A percentile compares a stretch with the other conserved stretches of the same genome.
phyloP scores from a whole-genome alignment of 345 rosid genomes.

The Trapa incisa region DNA sequence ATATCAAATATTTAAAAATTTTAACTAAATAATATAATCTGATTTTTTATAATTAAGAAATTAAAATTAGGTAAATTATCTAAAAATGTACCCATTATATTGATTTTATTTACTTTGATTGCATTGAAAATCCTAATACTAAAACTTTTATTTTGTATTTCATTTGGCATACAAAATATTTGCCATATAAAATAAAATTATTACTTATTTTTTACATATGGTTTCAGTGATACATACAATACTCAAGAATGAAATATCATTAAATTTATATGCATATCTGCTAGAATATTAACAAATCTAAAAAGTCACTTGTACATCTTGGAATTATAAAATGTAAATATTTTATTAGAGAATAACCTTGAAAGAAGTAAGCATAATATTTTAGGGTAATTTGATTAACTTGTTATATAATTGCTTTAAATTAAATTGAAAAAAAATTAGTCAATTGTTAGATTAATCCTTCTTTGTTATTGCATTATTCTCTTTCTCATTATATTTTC shows the following conservation, averaged over 20 bases:
- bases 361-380: slow-evolving; percentile 41
- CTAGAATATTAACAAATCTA: slow-evolving; percentile 23
- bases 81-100: no score
- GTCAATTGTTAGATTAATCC: background rate
- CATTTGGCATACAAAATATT: no score
- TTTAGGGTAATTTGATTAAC: background rate
- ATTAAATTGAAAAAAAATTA: background rate
- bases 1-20: no score
- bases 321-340: slow-evolving; percentile 55
- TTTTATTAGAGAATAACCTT: slow-evolving; percentile 42
- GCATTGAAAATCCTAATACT: no score
- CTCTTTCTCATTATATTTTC: background rate
- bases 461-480: background rate
- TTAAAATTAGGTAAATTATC: no score
- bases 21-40: no score
- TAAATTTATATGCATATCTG: slow-evolving; percentile 52
- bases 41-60: no score
- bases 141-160: no score
- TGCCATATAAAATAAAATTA: no score
- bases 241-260: slow-evolving; percentile 19
- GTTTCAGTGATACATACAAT: slow-evolving; percentile 53
- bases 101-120: no score
- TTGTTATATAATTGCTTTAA: background rate
- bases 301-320: slow-evolving; percentile 38
- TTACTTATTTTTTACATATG: no score